Base-by-base conservation (phyloP, 2,329 filamentous ascomycete genomes). In the Penicillium sp. region DNA sequence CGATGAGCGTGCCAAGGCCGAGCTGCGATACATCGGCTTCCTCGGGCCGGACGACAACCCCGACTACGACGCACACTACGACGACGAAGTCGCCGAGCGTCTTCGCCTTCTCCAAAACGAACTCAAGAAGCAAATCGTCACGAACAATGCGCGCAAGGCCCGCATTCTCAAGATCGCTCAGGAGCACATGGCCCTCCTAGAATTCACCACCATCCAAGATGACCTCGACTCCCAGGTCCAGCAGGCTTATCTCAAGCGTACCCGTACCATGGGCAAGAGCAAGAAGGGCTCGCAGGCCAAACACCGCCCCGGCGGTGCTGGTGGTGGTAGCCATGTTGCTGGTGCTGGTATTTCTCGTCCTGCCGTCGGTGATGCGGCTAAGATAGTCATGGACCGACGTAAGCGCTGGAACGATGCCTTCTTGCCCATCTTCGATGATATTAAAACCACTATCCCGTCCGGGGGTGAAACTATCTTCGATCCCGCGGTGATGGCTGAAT, bases 171-270 rank as follows among this genome's bases (percentile, higher is more conserved):
- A 96, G 32, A 79, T 96, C 25, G 89, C 93, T 6, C 87, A 90
- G 61, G 91, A 95, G 67, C 85, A 89, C 57, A 92, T 98, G 82
- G 93, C 93, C 0, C 86, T 93, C 72, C 93, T 98, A 66, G 93
- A 98, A 68, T 98, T 95, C 75, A 87, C 86, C 68, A 96, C 90
- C 48, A 98, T 98, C 61, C 86, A 95, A 44, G 93, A 98, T 67
- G 93, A 98, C 68, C 83, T 98, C 20, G 93, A 98, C 75, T 84
- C 85, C 37, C 93, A 97, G 67, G 90, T 97, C 37, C 91, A 97
- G 66, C 86, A 89, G 44, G 92, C 93, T 3, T 98, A 97, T 66
- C 83, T 95, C 39, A 98, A 98, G 75, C 87, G 93, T 23, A 97
- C 92, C 25, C 84, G 93, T 41, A 95, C 89, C 0, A 86, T 97